Base-by-base conservation (phyloP, 352 stramenopile species). In the Phytophthora cryptogea region DNA sequence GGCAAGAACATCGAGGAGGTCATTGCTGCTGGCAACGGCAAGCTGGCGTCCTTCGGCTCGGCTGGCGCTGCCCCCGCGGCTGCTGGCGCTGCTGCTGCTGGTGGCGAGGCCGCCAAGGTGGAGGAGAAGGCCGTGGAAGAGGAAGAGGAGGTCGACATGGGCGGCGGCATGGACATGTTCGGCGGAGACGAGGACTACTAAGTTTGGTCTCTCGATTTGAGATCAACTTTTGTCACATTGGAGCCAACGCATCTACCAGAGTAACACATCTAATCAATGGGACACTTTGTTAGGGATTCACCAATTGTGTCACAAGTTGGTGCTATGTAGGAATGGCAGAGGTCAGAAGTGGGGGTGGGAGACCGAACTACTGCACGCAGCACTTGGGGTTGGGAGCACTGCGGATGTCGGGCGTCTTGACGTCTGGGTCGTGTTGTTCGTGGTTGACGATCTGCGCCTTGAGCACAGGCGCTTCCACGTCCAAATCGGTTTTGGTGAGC, bases 361-460 rank as follows among this genome's bases (percentile, higher is more conserved):
- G n/a, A n/a, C n/a, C n/a, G n/a, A 31, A 13, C 45, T 66, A 88
- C 35, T 92, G 82, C 27, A 94, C 50, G 46, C 28, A 52, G 67
- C 86, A 95, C 54, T 85, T 78, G 41, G 47, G 50, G 37, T 72
- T 72, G 27, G 73, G 73, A 14, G 59, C 35, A 4, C 20, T 52
- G 44, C 79, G 78, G 27, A 90, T 86, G 62, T 90, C 83, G 2
- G 83, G 71, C 13, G 64, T 84, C 68, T 97, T 93, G 33, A 97
- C 86, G 48, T 90, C 82, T 7, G 87, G 77, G 59, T 98, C 92
- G 72, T 98, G 75, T 61, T 96, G 83, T 43, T 93, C 74, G 73
- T 98, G 88, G 67, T 98, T 97, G 50, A 98, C 68, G 58, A 98
- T 97, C 63, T 92, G 85, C 5, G 92, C 92, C 40, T 89, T 97